Conservation (phyloP, 2,329 filamentous ascomycete species). For the Arachnomyces sp. region DNA sequence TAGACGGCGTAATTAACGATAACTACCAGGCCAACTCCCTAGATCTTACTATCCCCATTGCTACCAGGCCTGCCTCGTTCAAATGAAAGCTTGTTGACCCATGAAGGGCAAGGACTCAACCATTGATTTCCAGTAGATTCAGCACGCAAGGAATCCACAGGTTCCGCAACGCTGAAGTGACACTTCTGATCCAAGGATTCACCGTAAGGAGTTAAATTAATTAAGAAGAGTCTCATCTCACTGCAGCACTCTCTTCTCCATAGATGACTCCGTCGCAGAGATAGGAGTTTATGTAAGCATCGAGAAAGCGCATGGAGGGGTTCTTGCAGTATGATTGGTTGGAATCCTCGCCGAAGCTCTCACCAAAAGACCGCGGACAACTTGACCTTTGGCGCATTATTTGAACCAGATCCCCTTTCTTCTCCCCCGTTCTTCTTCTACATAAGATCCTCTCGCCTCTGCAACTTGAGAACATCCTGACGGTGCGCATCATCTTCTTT, state of each 20-base stretch:
- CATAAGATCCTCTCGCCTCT: not conserved
- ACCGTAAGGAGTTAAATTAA: no score
- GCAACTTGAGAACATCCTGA: not conserved
- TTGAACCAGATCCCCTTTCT: not conserved
- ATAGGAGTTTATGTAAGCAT: conserved; percentile 17
- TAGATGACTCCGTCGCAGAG: not conserved
- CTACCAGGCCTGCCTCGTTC: no score
- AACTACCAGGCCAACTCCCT: no score
- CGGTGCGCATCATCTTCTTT: no score
- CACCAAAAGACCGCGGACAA: no score
- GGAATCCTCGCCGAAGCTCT: not conserved
- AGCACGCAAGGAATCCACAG: conserved; percentile 1
- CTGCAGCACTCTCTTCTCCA: not conserved
- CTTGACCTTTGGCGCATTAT: no score
- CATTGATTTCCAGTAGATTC: no score
- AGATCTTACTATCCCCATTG: no score
- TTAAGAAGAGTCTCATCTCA: not conserved
- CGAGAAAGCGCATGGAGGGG: conserved; percentile 31
- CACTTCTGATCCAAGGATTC: no score
- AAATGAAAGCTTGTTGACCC: no score
- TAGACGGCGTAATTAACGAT: no score
- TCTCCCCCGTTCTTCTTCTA: not conserved
- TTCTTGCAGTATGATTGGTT: conserved; percentile 28
- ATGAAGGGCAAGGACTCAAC: no score
- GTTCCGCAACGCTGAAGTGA: conserved; percentile 4